A percentile compares a stretch with the other conserved stretches of the same genome.
Conservation (phyloP, 2,329 filamentous ascomycete genomes). For the Triangularia verruculosa region DNA sequence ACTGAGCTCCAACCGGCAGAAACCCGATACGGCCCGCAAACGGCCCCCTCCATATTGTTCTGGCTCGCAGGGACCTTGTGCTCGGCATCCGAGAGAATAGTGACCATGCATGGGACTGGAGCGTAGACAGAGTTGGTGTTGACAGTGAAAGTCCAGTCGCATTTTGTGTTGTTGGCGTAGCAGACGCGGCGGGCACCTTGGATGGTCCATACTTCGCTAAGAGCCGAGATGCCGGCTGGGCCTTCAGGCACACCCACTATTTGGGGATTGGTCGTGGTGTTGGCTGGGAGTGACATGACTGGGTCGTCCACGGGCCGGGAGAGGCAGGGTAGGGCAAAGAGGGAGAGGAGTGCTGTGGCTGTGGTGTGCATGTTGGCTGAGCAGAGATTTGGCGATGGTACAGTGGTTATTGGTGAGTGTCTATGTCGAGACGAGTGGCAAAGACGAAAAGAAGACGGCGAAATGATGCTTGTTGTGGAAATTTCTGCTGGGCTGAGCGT, state of each 20-base stretch:
- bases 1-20: constrained; percentile 34
- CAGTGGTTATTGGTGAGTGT: not conserved
- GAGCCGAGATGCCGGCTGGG: not conserved
- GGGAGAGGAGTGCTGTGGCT: constrained; percentile 30
- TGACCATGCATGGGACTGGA: constrained; percentile 34
- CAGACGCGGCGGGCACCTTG: constrained; percentile 36
- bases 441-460: not conserved
- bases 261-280: constrained; percentile 14
- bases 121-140: constrained; percentile 30
- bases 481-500: not conserved
- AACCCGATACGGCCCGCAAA: constrained; percentile 30
- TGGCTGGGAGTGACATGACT: not conserved
- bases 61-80: constrained; percentile 27
- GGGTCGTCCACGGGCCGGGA: constrained; percentile 19
- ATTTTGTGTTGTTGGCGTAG: constrained; percentile 35
- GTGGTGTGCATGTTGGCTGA: constrained; percentile 38
- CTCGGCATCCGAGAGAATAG: constrained; percentile 25
- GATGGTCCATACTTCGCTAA: constrained; percentile 38
- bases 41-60: not conserved
- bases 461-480: not conserved
- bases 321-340: constrained; percentile 29
- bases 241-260: constrained; percentile 28
- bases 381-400: not conserved
- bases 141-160: constrained; percentile 41
- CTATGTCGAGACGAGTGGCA: not conserved